A percentile compares a stretch with the other conserved stretches of the same genome.
Evolutionary conservation across 345 rosid genomes (phyloP).

Genomic region (Corchorus olitorius): DNA sequence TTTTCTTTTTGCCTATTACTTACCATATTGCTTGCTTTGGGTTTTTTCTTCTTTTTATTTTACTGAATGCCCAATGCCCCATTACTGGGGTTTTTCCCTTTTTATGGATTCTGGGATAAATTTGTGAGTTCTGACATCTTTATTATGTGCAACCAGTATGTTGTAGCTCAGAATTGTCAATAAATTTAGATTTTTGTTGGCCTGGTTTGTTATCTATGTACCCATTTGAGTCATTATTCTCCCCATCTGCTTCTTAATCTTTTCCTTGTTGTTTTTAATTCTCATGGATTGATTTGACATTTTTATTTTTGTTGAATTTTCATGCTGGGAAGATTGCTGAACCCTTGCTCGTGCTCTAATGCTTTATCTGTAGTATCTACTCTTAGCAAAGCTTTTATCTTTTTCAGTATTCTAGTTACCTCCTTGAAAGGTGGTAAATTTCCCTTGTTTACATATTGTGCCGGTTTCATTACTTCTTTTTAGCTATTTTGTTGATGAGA

Average conservation of each 20-base stretch:
- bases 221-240: not conserved
- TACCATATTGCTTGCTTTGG: not conserved
- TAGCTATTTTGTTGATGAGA: no score
- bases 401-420: not conserved
- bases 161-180: not conserved
- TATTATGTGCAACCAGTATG: not conserved
- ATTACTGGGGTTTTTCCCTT: not conserved
- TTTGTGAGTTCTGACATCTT: not conserved
- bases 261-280: not conserved
- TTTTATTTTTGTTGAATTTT: not conserved
- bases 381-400: not conserved
- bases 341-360: not conserved
- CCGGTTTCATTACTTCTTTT: not conserved
- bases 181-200: not conserved
- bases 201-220: not conserved
- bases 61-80: not conserved
- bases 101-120: not conserved
- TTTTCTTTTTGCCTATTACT: not conserved
- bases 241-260: not conserved
- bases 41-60: not conserved
- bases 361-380: not conserved
- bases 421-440: not conserved
- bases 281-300: not conserved
- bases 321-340: not conserved
- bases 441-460: not conserved